These are phyloP conservation scores for Phytopythium oedochilum DNA, from an alignment of 352 stramenopile species.

Conservation along the genomic window DNA sequence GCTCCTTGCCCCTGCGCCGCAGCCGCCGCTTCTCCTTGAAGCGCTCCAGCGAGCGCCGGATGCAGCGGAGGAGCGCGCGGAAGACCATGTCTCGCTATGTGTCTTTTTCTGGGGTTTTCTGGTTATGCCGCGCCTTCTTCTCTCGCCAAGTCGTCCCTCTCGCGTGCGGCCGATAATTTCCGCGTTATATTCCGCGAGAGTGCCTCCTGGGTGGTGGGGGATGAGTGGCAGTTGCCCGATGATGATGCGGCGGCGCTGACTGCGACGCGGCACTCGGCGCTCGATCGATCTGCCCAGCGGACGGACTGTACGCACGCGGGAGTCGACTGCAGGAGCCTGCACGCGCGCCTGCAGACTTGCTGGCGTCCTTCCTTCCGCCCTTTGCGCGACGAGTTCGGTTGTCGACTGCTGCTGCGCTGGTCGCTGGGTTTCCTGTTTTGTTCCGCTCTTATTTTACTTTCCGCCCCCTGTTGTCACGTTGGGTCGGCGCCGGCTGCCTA, in stretches of 20 bases:
- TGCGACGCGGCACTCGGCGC: not conserved
- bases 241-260: not conserved
- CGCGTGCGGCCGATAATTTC: not conserved
- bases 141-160: not conserved
- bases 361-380: not conserved
- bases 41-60: slow-evolving; percentile 25
- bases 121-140: not conserved
- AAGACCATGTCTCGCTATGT: slow-evolving; percentile 16
- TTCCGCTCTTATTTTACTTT: slow-evolving; percentile 2
- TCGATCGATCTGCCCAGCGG: too few relatives aligned
- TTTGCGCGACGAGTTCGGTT: not conserved
- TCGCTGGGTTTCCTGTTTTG: not conserved
- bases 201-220: too few relatives aligned
- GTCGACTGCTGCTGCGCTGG: not conserved
- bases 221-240: not conserved
- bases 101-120: slow-evolving; percentile 4
- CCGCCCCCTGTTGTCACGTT: slow-evolving; percentile 1
- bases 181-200: too few relatives aligned
- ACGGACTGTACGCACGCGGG: too few relatives aligned
- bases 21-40: slow-evolving; percentile 17
- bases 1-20: slow-evolving; percentile 7
- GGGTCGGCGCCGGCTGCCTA: too few relatives aligned
- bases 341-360: too few relatives aligned
- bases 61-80: slow-evolving; percentile 29
- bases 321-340: too few relatives aligned